Conservation (phyloP, 257 asterid species). For the Nicotiana undulata region DNA sequence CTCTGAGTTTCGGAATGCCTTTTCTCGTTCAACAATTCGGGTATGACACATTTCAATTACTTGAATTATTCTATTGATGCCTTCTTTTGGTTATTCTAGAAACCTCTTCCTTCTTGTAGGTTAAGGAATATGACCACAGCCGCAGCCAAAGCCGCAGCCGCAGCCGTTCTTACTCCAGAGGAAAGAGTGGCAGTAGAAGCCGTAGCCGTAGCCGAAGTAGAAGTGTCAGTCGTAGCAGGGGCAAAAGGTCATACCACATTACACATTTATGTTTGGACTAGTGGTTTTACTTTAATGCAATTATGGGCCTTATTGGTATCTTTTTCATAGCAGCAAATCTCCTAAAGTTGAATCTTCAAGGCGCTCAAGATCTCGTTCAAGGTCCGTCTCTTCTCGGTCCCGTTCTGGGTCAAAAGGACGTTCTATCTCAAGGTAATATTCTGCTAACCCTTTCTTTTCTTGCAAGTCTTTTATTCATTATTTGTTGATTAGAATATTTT, state of each 20-base stretch:
- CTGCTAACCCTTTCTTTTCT: slow-evolving; percentile 13
- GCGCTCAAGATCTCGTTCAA: slow-evolving; percentile 66
- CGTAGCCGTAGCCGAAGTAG: slow-evolving; percentile 60
- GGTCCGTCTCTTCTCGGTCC: slow-evolving; percentile 30
- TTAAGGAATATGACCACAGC: slow-evolving; percentile 76
- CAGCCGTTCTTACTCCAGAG: slow-evolving; percentile 62
- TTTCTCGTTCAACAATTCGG: slow-evolving; percentile 66
- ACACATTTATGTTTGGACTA: background rate
- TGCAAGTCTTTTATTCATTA: background rate
- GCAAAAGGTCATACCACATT: slow-evolving; percentile 47
- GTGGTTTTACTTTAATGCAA: background rate
- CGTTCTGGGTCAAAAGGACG: slow-evolving; percentile 51
- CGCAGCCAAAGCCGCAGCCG: slow-evolving; percentile 65
- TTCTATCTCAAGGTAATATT: slow-evolving; percentile 55
- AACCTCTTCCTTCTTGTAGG: slow-evolving; percentile 29
- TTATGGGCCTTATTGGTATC: slow-evolving; percentile 4
- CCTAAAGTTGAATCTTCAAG: slow-evolving; percentile 69
- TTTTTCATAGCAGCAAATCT: slow-evolving; percentile 61
- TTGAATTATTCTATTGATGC: background rate
- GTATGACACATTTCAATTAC: slow-evolving; percentile 29
- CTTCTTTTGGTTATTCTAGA: background rate
- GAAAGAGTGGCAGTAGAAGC: slow-evolving; percentile 59
- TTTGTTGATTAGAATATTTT: background rate
- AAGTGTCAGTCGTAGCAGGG: slow-evolving; percentile 70
- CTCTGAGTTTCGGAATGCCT: slow-evolving; percentile 89